Percentiles rank a stretch among this genome's conserved stretches.
These are phyloP conservation scores for Leucocoprinus birnbaumii DNA, from an alignment of 768 basidiomycete genomes.

Conservation along the genomic window DNA sequence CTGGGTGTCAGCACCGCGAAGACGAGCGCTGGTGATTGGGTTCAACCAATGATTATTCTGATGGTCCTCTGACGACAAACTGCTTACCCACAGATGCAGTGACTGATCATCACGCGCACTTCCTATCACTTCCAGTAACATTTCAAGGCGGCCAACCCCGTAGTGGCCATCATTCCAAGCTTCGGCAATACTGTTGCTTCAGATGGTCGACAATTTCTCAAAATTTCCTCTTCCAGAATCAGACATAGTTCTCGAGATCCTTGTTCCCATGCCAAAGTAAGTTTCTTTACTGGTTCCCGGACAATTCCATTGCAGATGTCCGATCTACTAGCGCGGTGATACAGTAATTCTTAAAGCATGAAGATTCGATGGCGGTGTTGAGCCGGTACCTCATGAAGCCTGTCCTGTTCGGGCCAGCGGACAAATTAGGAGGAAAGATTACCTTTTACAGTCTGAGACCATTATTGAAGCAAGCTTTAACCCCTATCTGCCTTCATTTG, in stretches of 20 bases:
- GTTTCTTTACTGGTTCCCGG: neutral
- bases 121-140: too few species aligned
- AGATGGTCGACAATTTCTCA: neutral
- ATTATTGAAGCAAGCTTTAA: neutral
- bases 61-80: too few species aligned
- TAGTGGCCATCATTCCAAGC: conserved; percentile 1
- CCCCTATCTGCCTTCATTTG: neutral
- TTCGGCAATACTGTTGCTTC: neutral
- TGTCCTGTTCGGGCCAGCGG: neutral
- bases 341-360: too few species aligned
- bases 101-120: too few species aligned
- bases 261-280: conserved; percentile 1
- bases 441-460: neutral
- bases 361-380: neutral
- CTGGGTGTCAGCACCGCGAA: too few species aligned
- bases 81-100: too few species aligned
- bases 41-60: too few species aligned
- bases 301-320: neutral
- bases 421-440: conserved; percentile 12
- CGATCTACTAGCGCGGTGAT: conserved; percentile 1
- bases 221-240: neutral
- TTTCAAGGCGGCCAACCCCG: neutral
- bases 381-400: neutral
- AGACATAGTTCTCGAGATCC: too few species aligned
- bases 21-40: too few species aligned